Evolutionary conservation across 768 basidiomycete species (phyloP).

Genomic region (Chalciporus piperatus): DNA sequence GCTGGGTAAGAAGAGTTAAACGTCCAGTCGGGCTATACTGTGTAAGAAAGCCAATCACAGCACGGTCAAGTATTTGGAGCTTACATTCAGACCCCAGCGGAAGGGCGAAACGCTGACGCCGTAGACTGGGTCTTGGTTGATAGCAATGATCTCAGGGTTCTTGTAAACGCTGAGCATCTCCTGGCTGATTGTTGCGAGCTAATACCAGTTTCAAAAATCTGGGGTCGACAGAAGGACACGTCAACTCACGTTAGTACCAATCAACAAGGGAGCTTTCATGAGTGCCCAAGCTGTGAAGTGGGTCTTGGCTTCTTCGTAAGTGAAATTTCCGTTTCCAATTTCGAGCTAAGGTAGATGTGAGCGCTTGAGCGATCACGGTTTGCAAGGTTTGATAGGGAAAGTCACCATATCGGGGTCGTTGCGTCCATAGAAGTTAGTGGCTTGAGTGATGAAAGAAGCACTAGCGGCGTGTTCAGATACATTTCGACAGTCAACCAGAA

Average conservation of each 20-base stretch:
- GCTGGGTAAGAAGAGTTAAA: constrained; percentile 49
- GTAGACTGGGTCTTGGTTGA: constrained; percentile 62
- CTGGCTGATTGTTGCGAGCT: constrained; percentile 51
- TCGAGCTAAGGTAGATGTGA: constrained; percentile 41
- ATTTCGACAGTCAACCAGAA: background rate
- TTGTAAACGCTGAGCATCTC: constrained; percentile 53
- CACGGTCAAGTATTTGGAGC: constrained; percentile 15
- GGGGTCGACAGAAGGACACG: background rate
- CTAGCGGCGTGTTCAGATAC: constrained; percentile 28
- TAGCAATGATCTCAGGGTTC: constrained; percentile 62
- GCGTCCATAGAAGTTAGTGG: constrained; percentile 60
- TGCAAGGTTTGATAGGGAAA: background rate
- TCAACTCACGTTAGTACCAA: constrained; percentile 52
- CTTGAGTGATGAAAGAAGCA: constrained; percentile 61
- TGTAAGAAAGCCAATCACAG: background rate
- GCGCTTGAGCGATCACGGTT: constrained; percentile 7
- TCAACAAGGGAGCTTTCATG: constrained; percentile 63
- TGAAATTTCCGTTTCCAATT: constrained; percentile 61
- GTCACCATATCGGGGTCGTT: constrained; percentile 65
- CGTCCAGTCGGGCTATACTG: constrained; percentile 33
- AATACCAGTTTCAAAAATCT: background rate
- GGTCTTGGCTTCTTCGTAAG: constrained; percentile 60
- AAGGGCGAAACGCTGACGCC: constrained; percentile 67
- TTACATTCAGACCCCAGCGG: constrained; percentile 62
- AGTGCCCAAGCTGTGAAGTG: constrained; percentile 73